phyloP scores from a whole-genome alignment of 208 protist species.

The Phytomonas sp. region DNA sequence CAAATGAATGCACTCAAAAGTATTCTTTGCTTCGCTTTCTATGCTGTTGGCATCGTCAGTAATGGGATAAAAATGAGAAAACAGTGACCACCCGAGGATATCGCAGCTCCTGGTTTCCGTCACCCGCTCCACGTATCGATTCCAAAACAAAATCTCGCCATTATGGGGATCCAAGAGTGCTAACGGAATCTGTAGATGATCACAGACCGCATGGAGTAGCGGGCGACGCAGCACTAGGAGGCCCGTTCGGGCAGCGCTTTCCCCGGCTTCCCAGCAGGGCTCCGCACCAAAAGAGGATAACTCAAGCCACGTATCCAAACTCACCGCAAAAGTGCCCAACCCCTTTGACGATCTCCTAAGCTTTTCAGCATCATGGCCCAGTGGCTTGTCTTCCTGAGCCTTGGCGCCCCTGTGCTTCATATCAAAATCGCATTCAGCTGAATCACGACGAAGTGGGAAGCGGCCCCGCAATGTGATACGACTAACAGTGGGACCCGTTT shows the following conservation, averaged over 20 bases:
- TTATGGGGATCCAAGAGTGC: constrained; percentile 51
- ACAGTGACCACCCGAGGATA: constrained; percentile 28
- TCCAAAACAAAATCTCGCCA: constrained; percentile 59
- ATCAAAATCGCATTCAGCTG: not conserved
- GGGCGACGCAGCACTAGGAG: constrained; percentile 46
- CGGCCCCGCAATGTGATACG: not conserved
- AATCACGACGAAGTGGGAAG: not conserved
- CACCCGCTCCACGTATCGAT: constrained; percentile 20
- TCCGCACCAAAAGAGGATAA: not conserved
- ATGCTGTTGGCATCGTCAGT: not conserved
- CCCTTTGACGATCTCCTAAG: not conserved
- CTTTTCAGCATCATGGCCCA: not conserved
- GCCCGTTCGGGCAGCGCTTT: not conserved
- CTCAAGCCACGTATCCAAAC: not conserved
- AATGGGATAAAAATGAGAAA: constrained; percentile 7
- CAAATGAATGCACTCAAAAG: not conserved
- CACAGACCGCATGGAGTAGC: constrained; percentile 43
- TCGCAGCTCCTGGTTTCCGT: constrained; percentile 33
- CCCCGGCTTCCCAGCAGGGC: not conserved
- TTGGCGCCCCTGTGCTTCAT: not conserved
- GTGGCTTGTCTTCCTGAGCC: not conserved
- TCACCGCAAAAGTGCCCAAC: not conserved
- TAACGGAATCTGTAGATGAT: constrained; percentile 47
- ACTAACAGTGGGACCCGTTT: not conserved
- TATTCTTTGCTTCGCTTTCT: not conserved